Evolutionary conservation across 2,329 filamentous ascomycete genomes (phyloP), one percentile per base, ranked within the genome.

Genomic region (Phyllosticta capitalensis): DNA sequence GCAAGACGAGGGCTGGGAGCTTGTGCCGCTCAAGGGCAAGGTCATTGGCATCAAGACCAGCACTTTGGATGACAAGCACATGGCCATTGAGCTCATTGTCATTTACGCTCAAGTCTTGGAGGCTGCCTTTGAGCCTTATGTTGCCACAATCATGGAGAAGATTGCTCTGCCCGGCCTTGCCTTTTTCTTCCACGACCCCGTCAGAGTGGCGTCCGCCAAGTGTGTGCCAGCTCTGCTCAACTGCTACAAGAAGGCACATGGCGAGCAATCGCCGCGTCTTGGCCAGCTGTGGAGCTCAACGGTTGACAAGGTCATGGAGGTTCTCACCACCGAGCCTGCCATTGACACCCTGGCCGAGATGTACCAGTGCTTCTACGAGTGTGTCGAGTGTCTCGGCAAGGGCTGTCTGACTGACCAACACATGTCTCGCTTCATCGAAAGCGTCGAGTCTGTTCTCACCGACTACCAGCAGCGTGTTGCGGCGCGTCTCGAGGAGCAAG

Each of bases 341-440:
- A 92, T 99, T 61, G 94, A 99, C 67, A 96, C 94, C 0, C 82
- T 99, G 53, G 92, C 94, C 1, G 94, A 97, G 76, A 96, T 99
- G 90, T 99, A 96, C 75, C 92, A 97, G 74, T 99, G 94, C 78
- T 99, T 99, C 79, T 99, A 99, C 73, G 94, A 99, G 74, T 96
- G 90, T 24, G 86, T 99, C 7, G 92, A 97, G 76, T 92, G 96
- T 21, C 84, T 95, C 64, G 92, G 92, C 61, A 90, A 89, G 74
- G 85, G 89, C 67, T 92, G 87, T 70, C 81, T 99, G 53, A 89
- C 81, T 5, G 78, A 81, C 48, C 81, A 86, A 48, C 88, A 96
- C 72, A 92, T 99, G 88, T 79, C 81, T 60, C 84, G 84, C 52
- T 99, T 97, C 73, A 92, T 97, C 66, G 86, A 91, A 64, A 87